Base-by-base conservation (phyloP, 2,329 filamentous ascomycete species). In the Aspergillus quadrilineatus region DNA sequence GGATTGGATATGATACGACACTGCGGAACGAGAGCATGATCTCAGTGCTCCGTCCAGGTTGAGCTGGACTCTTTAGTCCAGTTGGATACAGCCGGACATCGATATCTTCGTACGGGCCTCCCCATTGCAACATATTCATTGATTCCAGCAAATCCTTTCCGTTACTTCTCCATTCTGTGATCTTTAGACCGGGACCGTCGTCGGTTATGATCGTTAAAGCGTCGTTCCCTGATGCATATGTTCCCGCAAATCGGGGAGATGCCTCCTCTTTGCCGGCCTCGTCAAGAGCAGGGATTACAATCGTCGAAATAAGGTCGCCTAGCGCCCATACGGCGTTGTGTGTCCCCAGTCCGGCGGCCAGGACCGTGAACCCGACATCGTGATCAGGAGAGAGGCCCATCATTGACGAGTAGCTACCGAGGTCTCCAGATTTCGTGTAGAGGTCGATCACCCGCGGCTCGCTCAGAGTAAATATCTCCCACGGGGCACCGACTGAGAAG, bases 401-500 rank as follows among this genome's bases (percentile, higher is more conserved):
- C 15, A 63, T 56, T 32, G 64, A 59, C 1, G 63, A 65, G 28
- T 70, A 70, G 14, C 50, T 8, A 0, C 60, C 63, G 3, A 70
- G 30, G 10, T 69, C 64, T 3, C 68, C 68, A 12, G 57, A 43
- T 49, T 70, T 70, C 5, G 60, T 63, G 49, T 67, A 69, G 4
- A 67, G 44, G 12, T 68, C 63, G 6, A 67, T 57, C 3, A 48
- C 30, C 2, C 67, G 60, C 10, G 59, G 56, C 2, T 52, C 22
- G 6, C 55, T 36, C 34, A 63, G 60, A 8, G 60, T 61, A 15
- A 60, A 49, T 41, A 79, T 72, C 12, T 78, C 78, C 78, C 78
- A 80, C 1, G 79, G 79, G 29, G 73, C 72, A 6, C 77, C 75
- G 1, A 79, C 67, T 1, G 72, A 70, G 9, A 73, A 70, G 39